phyloP scores from a whole-genome alignment of 2,329 filamentous ascomycete species.

The Aureobasidium sp. region DNA sequence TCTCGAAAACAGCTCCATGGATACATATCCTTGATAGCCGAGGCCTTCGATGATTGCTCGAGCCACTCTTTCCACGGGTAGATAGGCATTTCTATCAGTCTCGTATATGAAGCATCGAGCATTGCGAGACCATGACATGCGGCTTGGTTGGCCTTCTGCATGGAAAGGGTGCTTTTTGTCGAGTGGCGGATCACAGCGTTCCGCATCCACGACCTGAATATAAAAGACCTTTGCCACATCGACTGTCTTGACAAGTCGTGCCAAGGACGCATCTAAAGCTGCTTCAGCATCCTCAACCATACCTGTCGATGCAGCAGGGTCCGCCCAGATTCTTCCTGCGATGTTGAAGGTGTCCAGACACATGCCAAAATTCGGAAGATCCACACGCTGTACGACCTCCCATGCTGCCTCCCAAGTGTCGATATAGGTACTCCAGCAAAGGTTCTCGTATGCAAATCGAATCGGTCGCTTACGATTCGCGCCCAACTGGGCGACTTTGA shows the following conservation, averaged over 20 bases:
- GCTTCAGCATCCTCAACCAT: conserved; percentile 33
- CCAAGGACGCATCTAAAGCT: conserved; percentile 49
- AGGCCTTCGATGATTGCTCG: conserved; percentile 56
- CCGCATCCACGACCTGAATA: conserved; percentile 69
- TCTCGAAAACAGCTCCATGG: conserved; percentile 62
- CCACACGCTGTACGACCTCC: conserved; percentile 52
- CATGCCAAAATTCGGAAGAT: conserved; percentile 20
- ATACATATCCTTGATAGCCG: conserved; percentile 63
- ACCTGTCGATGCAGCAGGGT: conserved; percentile 15
- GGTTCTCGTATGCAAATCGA: conserved; percentile 65
- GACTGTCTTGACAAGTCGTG: conserved; percentile 47
- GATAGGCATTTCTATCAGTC: conserved; percentile 54
- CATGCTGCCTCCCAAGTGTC: conserved; percentile 67
- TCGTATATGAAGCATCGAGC: conserved; percentile 61
- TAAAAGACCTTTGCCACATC: conserved; percentile 64
- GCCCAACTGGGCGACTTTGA: conserved; percentile 61
- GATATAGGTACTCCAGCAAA: conserved; percentile 64
- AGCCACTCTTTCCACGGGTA: conserved; percentile 58
- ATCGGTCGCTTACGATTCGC: conserved; percentile 49
- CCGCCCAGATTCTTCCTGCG: conserved; percentile 20
- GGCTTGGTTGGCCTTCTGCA: conserved; percentile 47
- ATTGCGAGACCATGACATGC: conserved; percentile 72
- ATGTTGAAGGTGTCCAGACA: conserved; percentile 22
- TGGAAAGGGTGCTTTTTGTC: conserved; percentile 50
- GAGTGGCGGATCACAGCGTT: conserved; percentile 53